Base-by-base conservation (phyloP, 106 monocot genomes). In the Triglochin maritima region DNA sequence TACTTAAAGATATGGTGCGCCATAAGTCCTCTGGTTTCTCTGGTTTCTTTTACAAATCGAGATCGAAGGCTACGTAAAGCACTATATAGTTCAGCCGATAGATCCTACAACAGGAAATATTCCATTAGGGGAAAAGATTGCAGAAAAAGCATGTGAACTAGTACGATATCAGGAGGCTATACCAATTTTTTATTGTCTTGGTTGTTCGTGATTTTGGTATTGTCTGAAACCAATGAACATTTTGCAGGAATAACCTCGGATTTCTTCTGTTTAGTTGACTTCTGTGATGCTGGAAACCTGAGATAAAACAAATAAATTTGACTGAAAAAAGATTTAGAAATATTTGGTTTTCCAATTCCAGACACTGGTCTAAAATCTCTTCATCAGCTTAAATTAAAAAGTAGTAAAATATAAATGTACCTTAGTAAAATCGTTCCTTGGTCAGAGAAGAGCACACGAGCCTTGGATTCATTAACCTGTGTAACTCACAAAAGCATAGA, bases 1-100 rank as follows among this genome's bases (percentile, higher is more conserved):
- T 47, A 92, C 92, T 66, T 71, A 57, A 92, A 92, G 73, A 92
- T 85, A 66, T 93, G 93, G 59, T 89, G 84, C 44, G 86, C 79
- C 81, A 81, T 77, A 51, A 80, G 72, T 43, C 88, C n/a, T n/a
- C n/a, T n/a, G n/a, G n/a, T n/a, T n/a, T n/a, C 84, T 49, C 81
- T 78, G 44, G 79, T 76, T 74, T 92, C 92, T 73, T 87, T 81
- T 62, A 85, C 59, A 42, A 92, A 76, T 6, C 50, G 44, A 64
- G 74, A 81, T 43, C 87, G 68, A 52, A 92, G 92, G 62, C 60
- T 70, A 13, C 77, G 66, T 48, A 92, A 67, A 65, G 87, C 82
- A 63, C 63, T 56, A 75, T 72, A 92, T 15, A 92, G 76, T 70
- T 83, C 79, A 3, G 59, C 77, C 65, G 88, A 78, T 51, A 92